phyloP scores from a whole-genome alignment of 116 monocot genomes.

The Dioscorea cayenensis region DNA sequence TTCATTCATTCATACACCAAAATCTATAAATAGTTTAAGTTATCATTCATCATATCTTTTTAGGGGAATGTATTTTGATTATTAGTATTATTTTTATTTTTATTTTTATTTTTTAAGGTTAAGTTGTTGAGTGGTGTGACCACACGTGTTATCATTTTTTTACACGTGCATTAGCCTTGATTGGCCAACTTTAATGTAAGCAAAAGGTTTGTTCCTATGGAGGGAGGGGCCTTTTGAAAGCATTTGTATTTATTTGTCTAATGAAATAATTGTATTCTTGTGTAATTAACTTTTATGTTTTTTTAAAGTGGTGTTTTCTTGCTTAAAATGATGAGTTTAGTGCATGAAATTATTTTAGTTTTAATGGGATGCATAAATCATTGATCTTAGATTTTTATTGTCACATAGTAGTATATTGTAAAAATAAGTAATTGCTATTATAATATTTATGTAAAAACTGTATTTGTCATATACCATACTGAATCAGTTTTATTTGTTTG shows the following conservation, averaged over 20 bases:
- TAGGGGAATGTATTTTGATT: background rate
- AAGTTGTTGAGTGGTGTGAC: constrained; percentile 8
- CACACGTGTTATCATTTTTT: constrained; percentile 5
- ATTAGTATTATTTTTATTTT: background rate
- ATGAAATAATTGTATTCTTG: background rate
- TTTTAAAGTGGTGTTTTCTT: background rate
- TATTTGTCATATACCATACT: too few species aligned
- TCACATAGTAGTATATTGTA: too few species aligned
- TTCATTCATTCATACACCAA: background rate
- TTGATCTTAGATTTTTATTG: too few species aligned
- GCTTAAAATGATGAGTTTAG: background rate
- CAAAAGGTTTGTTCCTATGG: background rate
- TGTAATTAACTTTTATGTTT: background rate
- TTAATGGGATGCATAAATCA: too few species aligned
- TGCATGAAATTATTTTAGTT: too few species aligned
- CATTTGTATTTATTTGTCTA: constrained; percentile 11
- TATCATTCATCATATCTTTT: background rate
- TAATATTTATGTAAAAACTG: too few species aligned
- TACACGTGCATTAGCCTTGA: constrained; percentile 6
- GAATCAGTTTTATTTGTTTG: too few species aligned
- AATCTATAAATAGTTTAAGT: background rate
- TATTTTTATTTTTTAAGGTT: background rate
- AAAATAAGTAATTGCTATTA: too few species aligned
- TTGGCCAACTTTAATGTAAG: background rate
- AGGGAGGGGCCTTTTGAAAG: constrained; percentile 6